A percentile compares a stretch with the other conserved stretches of the same genome.
Conservation (phyloP, 208 protist species). For the Zelonia costaricensis region DNA sequence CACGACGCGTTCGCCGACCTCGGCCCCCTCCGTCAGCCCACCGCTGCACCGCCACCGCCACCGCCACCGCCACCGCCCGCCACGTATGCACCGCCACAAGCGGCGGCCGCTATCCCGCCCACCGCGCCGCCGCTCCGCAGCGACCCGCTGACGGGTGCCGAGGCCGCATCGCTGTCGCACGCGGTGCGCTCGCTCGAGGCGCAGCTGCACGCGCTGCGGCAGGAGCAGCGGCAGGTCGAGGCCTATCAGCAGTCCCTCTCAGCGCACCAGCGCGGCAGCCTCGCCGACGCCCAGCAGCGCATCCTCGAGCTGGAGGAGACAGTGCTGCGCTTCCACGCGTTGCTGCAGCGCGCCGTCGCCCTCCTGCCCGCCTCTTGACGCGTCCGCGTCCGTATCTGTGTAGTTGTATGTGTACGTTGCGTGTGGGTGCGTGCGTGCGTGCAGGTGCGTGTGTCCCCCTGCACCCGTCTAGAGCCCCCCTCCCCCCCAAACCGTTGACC, state of each 20-base stretch:
- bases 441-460: background rate
- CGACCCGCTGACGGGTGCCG: conserved; percentile 18
- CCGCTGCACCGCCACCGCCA: background rate
- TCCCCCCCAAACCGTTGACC: no score
- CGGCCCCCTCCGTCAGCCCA: no score
- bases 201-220: conserved; percentile 12
- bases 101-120: background rate
- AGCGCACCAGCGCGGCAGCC: conserved; percentile 23
- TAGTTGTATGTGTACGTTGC: no score
- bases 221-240: conserved; percentile 27
- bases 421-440: no score
- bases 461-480: background rate
- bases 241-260: conserved; percentile 12
- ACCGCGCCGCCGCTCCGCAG: background rate
- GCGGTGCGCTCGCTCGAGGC: conserved; percentile 17
- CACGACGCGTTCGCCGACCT: conserved; percentile 2
- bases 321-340: conserved; percentile 46
- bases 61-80: conserved; percentile 8
- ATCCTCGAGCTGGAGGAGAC: conserved; percentile 62
- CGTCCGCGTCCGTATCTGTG: no score
- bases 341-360: conserved; percentile 45
- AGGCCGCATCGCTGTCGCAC: conserved; percentile 9
- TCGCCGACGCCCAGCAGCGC: conserved; percentile 37
- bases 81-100: background rate
- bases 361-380: conserved; percentile 37